These are phyloP conservation scores for Kondoa subrosea DNA, from an alignment of 768 basidiomycete species.

Conservation along the genomic window DNA sequence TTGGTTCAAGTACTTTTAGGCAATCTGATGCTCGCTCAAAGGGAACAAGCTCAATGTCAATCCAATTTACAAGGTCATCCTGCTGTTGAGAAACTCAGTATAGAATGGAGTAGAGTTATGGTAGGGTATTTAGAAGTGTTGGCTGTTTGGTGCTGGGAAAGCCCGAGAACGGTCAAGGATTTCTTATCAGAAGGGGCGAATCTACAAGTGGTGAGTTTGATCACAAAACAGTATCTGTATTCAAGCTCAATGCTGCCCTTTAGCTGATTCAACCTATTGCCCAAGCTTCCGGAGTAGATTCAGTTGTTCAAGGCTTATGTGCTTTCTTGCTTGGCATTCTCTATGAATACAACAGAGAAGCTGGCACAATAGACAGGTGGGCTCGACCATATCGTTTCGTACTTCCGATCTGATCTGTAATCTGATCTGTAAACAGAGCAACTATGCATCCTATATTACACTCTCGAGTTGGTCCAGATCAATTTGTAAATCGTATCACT, in stretches of 20 bases:
- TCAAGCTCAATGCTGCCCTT: neutral
- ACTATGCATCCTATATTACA: constrained; percentile 79
- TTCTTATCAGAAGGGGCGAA: constrained; percentile 76
- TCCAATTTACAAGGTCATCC: constrained; percentile 40
- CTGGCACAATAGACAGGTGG: constrained; percentile 87
- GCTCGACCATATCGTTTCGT: neutral
- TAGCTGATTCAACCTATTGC: constrained; percentile 91
- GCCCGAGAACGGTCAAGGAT: constrained; percentile 66
- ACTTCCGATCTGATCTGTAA: neutral
- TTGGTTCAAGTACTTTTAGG: constrained; percentile 75
- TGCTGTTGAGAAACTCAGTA: constrained; percentile 41
- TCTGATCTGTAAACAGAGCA: too few species aligned
- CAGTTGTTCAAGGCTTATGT: constrained; percentile 71
- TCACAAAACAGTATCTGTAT: neutral
- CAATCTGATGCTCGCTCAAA: constrained; percentile 67
- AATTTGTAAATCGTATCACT: constrained; percentile 67
- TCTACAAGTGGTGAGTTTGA: constrained; percentile 58
- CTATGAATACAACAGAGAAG: constrained; percentile 91
- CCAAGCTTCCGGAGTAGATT: constrained; percentile 68
- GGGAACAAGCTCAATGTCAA: constrained; percentile 40
- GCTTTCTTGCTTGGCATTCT: constrained; percentile 81
- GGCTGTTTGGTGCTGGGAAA: constrained; percentile 93
- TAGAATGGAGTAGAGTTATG: constrained; percentile 83
- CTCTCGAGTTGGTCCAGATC: constrained; percentile 67
- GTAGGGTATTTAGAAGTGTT: constrained; percentile 69